Percentiles rank a stretch among this genome's conserved stretches.
Conservation (phyloP, 108 stramenopile genomes). For the Pseudonitzschia pungens region DNA sequence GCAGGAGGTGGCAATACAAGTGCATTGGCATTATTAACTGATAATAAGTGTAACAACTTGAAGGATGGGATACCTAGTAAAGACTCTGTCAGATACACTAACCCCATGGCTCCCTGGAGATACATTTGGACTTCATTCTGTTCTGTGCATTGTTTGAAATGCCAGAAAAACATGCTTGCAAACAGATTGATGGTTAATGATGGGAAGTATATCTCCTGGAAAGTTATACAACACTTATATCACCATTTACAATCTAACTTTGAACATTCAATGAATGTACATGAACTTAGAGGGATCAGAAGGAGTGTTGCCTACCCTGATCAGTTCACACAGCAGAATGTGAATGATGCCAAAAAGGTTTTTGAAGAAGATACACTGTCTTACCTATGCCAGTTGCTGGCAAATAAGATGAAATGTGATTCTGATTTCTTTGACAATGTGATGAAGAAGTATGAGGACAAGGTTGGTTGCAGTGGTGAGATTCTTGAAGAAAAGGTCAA, state of each 20-base stretch:
- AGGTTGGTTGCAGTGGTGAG: not conserved
- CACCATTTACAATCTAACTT: not conserved
- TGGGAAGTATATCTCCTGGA: not conserved
- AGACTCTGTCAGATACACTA: not conserved
- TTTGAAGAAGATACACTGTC: not conserved
- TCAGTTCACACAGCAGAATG: not conserved
- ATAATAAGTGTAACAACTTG: not conserved
- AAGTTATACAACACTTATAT: not conserved
- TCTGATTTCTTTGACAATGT: not conserved
- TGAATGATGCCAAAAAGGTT: not conserved
- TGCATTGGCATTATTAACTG: not conserved
- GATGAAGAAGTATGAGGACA: not conserved
- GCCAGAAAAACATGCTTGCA: not conserved
- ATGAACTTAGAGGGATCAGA: not conserved
- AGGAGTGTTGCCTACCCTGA: slow-evolving; percentile 1
- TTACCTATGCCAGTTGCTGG: not conserved
- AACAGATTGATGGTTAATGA: not conserved
- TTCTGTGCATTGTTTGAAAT: not conserved
- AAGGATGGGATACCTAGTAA: not conserved
- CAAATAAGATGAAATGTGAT: not conserved
- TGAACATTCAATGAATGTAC: not conserved
- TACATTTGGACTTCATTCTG: not conserved
- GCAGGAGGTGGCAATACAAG: slow-evolving; percentile 3
- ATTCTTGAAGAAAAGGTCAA: slow-evolving; percentile 13
- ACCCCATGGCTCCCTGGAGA: not conserved